Evolutionary conservation across 2,329 filamentous ascomycete species (phyloP).

Genomic region (Trichoderma sp.): DNA sequence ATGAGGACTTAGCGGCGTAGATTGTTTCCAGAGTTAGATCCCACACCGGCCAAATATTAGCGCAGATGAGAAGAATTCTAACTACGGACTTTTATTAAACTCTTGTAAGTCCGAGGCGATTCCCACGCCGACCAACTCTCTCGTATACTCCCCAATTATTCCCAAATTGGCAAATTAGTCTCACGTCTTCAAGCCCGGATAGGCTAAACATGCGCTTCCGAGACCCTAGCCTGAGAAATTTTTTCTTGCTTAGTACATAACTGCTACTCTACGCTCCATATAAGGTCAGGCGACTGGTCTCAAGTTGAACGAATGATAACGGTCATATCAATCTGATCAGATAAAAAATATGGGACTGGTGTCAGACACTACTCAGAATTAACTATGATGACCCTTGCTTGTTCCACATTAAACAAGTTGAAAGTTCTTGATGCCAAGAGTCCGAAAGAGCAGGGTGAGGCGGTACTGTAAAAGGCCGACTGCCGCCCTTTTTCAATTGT

Average conservation of each 20-base stretch:
- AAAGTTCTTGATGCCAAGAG: background rate
- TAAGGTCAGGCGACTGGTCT: background rate
- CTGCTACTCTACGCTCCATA: background rate
- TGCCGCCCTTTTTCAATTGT: background rate
- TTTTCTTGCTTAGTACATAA: background rate
- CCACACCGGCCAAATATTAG: background rate
- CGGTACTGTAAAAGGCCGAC: background rate
- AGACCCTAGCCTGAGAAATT: background rate
- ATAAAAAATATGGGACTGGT: background rate
- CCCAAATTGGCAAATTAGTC: background rate
- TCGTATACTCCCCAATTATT: background rate
- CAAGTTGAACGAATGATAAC: background rate
- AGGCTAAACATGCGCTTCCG: background rate
- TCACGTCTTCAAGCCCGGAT: background rate
- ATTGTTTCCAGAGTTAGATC: background rate
- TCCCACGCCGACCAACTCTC: background rate
- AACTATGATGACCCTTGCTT: background rate
- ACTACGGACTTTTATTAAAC: background rate
- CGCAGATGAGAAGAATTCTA: background rate
- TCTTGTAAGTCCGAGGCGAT: background rate
- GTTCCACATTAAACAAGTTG: background rate
- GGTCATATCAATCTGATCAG: slow-evolving; percentile 4
- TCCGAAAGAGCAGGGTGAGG: background rate
- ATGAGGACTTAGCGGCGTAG: background rate
- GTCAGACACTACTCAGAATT: background rate